Conservation (phyloP, 2,329 filamentous ascomycete species). For the Monilinia polystroma region DNA sequence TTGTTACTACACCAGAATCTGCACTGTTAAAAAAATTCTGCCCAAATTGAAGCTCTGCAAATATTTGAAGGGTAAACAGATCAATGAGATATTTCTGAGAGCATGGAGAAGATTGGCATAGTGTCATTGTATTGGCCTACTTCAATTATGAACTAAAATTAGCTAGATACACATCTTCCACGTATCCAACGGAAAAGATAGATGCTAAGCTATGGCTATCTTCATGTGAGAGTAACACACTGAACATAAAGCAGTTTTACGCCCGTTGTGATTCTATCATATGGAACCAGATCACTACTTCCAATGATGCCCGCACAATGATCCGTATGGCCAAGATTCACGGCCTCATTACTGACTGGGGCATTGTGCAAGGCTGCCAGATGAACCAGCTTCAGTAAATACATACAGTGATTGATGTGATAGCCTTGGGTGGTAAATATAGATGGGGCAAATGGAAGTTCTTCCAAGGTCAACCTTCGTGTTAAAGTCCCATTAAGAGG, state of each 20-base stretch:
- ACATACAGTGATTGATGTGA: slow-evolving; percentile 6
- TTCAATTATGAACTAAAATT: too few species aligned
- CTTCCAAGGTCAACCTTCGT: not conserved
- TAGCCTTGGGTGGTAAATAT: slow-evolving; percentile 6
- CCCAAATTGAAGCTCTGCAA: too few species aligned
- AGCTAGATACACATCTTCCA: too few species aligned
- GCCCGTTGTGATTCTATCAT: not conserved
- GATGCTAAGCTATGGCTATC: too few species aligned
- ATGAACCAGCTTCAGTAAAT: slow-evolving; percentile 8
- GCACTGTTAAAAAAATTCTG: too few species aligned
- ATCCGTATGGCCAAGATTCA: slow-evolving; percentile 5
- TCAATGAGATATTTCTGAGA: too few species aligned
- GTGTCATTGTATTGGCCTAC: too few species aligned
- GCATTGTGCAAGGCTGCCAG: not conserved
- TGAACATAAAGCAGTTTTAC: not conserved
- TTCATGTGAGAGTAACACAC: slow-evolving; percentile 1
- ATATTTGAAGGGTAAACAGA: too few species aligned
- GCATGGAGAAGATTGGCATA: too few species aligned
- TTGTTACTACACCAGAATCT: too few species aligned
- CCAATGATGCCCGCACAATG: not conserved
- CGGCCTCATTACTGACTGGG: not conserved
- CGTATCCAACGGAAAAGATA: too few species aligned
- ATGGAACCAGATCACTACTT: not conserved
- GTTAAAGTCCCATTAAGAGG: slow-evolving; percentile 1
- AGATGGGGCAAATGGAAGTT: not conserved